Base-by-base conservation (phyloP, 441 rosid genomes). In the Cnidoscolus chayamansa region DNA sequence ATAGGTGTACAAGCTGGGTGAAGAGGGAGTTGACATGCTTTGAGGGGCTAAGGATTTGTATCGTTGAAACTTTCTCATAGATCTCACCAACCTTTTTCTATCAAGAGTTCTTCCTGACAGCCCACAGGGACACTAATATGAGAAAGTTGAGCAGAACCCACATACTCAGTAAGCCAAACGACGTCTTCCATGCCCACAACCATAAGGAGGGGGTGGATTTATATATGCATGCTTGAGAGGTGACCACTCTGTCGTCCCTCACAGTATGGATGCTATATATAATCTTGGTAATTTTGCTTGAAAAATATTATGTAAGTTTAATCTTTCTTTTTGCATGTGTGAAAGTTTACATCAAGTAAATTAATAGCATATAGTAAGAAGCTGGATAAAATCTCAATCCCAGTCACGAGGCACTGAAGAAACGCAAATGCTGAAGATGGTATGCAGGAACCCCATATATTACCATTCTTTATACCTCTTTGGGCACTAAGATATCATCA, bases 11-110 rank as follows among this genome's bases (percentile, higher is more conserved):
- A n/a, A 91, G 93, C 65, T 93, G 79, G 40, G 87, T 83, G 87
- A 89, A 86, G 78, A 89, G 86, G 64, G 60, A 80, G 86, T 93
- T 77, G 79, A 93, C 94, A 77, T 87, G 85, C 73, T 84, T 79
- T n/a, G n/a, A n/a, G n/a, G n/a, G n/a, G n/a, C n/a, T n/a, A n/a
- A n/a, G n/a, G n/a, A n/a, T n/a, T n/a, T 72, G 85, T 12, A 93
- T 87, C 74, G 69, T 77, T 2, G 89, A 81, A 82, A 91, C 83
- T 79, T 88, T 72, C 35, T 77, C 84, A 54, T 86, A 86, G 10
- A 93, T 77, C 30, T 84, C 85, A 19, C 77, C 76, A 68, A 93
- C 81, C 54, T 25, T 74, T 87, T 74, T 60, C 68, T 45, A 93
- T 85, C 79, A 89, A 76, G 9, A 70, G 77, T 47, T 91, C 81